Evolutionary conservation across 352 stramenopile species (phyloP).

Genomic region (Pythium aphanidermatum): DNA sequence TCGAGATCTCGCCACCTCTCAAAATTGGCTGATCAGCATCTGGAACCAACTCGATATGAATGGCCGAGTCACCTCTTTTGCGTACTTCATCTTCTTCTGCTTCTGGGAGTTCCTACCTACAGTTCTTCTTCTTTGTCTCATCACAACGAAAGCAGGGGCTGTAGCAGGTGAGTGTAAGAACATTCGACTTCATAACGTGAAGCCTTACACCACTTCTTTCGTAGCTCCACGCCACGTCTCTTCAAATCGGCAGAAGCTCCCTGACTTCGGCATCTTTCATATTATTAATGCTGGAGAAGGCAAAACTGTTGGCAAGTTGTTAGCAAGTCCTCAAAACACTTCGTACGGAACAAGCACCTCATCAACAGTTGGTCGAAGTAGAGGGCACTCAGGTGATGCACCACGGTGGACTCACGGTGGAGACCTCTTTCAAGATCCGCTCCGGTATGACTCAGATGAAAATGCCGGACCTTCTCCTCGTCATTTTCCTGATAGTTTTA

Average conservation of each 20-base stretch:
- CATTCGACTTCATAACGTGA: too few species aligned
- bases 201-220: too few species aligned
- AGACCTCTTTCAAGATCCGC: conserved; percentile 75
- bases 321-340: conserved; percentile 54
- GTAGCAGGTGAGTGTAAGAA: conserved; percentile 78
- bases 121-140: conserved; percentile 68
- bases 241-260: conserved; percentile 49
- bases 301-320: conserved; percentile 30
- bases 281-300: conserved; percentile 63
- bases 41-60: conserved; percentile 86
- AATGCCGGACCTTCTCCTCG: conserved; percentile 45
- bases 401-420: conserved; percentile 74
- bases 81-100: conserved; percentile 82
- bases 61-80: conserved; percentile 67
- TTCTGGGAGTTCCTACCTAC: conserved; percentile 86
- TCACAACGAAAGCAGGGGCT: conserved; percentile 76
- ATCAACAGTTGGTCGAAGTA: conserved; percentile 11
- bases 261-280: conserved; percentile 84
- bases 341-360: conserved; percentile 50
- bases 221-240: conserved; percentile 61
- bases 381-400: conserved; percentile 13
- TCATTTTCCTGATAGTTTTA: conserved; percentile 56
- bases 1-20: conserved; percentile 70
- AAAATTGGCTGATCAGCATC: conserved; percentile 83
- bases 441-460: conserved; percentile 84